A percentile compares a stretch with the other conserved stretches of the same genome.
Evolutionary conservation across 106 monocot species (phyloP).

Genomic region (Vanilla planifolia): DNA sequence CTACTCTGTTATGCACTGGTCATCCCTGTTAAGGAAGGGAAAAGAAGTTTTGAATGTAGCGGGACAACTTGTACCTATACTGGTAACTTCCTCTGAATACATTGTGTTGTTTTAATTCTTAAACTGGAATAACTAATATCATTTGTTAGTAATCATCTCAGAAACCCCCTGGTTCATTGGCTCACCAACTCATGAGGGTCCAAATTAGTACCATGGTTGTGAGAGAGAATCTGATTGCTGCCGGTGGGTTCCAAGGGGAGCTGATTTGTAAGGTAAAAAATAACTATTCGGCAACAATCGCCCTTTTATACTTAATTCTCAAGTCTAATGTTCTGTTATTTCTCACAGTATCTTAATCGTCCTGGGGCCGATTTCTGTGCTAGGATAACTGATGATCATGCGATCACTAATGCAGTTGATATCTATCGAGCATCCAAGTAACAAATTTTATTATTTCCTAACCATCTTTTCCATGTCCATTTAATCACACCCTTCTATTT

Average conservation of each 20-base stretch:
- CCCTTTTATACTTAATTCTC: too few relatives aligned
- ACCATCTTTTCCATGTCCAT: neutral
- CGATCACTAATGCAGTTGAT: constrained; percentile 86
- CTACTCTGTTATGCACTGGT: constrained; percentile 81
- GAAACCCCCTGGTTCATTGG: constrained; percentile 26
- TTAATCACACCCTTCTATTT: neutral
- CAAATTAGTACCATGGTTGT: constrained; percentile 78
- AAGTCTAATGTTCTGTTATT: too few relatives aligned
- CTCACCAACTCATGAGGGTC: constrained; percentile 49
- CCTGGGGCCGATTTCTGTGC: constrained; percentile 57
- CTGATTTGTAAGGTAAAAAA: constrained; percentile 70
- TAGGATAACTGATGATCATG: constrained; percentile 66
- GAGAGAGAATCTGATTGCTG: constrained; percentile 52
- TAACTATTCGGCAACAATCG: too few relatives aligned
- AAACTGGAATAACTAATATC: neutral
- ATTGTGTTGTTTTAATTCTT: neutral
- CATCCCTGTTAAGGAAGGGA: constrained; percentile 40
- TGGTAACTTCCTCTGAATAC: constrained; percentile 24
- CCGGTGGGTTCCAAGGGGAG: constrained; percentile 95
- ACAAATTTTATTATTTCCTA: neutral
- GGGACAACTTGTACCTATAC: constrained; percentile 41
- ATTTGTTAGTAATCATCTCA: constrained; percentile 3
- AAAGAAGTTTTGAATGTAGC: constrained; percentile 74
- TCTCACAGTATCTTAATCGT: constrained; percentile 46
- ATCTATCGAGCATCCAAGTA: constrained; percentile 45